Evolutionary conservation across 2,329 filamentous ascomycete genomes (phyloP), one percentile per base, ranked within the genome.

Genomic region (Fonsecaea pedrosoi): DNA sequence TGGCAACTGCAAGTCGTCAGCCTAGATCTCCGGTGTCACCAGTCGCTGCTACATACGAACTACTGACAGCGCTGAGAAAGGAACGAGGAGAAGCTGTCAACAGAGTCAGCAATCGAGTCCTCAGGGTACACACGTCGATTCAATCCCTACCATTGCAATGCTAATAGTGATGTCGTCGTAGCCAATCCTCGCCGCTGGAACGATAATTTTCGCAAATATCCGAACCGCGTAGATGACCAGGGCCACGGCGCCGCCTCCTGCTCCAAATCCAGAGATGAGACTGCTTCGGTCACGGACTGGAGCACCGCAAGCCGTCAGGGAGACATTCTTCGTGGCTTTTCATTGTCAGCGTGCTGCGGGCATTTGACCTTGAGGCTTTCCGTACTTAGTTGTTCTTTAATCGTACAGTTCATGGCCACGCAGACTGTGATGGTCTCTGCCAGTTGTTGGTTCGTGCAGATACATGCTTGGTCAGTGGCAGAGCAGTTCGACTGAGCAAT

Each of bases 281-380:
- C 73, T 71, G 6, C 74, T 76, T 54, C 74, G 74, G 67, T 81
- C 75, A 15, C 79, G 76, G 8, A 79, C 65, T 0, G 80, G 78
- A 1, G 75, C 77, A 35, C 75, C 73, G 62, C 82, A 83, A 40
- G 74, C 71, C 18, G 78, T 77, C 13, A 72, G 62, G 0, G 80
- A 82, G 57, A 77, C 73, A 66, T 82, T 82, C 70, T 82, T 80
- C 4, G 78, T 80, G 13, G 75, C 78, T 81, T 37, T 40, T 18
- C 25, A 45, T 8, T 48, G 45, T 62, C 37, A 62, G 45, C 3
- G n/a, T 64, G 42, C 7, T n/a, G 7, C 15, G 37, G 4, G 2
- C 18, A 32, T 2, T 55, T 21, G 34, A n/a, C 12, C 8, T 34
- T 45, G 5, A 9, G 60, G 61, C 8, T 32, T 21, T 12, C 21